A percentile compares a stretch with the other conserved stretches of the same genome.
Evolutionary conservation across 2,329 filamentous ascomycete genomes (phyloP).

Genomic region (Pseudogymnoascus sp.): DNA sequence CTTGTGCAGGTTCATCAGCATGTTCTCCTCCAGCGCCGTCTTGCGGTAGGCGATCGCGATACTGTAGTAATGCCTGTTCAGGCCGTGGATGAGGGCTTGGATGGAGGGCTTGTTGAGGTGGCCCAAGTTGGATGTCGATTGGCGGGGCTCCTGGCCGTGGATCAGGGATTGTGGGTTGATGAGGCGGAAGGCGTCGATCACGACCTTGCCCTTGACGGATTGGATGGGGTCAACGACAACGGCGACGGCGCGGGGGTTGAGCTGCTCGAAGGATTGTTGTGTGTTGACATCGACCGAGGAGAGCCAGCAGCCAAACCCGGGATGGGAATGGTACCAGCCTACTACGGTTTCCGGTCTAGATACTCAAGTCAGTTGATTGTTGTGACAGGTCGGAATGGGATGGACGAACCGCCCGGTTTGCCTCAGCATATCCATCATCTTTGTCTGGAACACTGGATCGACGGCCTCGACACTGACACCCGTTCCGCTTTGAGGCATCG

Average conservation of each 20-base stretch:
- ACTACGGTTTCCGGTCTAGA: slow-evolving; percentile 88
- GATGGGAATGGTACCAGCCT: slow-evolving; percentile 99
- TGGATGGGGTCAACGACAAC: slow-evolving; percentile 98
- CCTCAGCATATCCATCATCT: slow-evolving; percentile 99
- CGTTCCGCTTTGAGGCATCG: slow-evolving; percentile 97
- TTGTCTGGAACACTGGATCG: slow-evolving; percentile 97
- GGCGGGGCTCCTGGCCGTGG: slow-evolving; percentile 93
- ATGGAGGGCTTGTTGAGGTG: slow-evolving; percentile 99
- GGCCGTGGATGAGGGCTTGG: slow-evolving; percentile 92
- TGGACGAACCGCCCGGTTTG: slow-evolving; percentile 79
- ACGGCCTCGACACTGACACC: slow-evolving; percentile 98
- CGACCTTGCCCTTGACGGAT: slow-evolving; percentile 98
- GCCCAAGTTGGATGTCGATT: slow-evolving; percentile 95
- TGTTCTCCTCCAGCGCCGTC: slow-evolving; percentile 95
- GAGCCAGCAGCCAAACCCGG: slow-evolving; percentile 97
- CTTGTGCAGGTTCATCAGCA: slow-evolving; percentile 99
- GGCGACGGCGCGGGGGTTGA: slow-evolving; percentile 91
- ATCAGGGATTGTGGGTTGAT: slow-evolving; percentile 98
- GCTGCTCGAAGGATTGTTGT: slow-evolving; percentile 98
- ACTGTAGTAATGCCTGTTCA: slow-evolving; percentile 98
- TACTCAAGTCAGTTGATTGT: slow-evolving; percentile 11
- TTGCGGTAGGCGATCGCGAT: slow-evolving; percentile 98
- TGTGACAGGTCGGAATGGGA: neutral
- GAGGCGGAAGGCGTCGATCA: slow-evolving; percentile 96
- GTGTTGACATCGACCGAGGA: slow-evolving; percentile 99